Base-by-base conservation (phyloP, 176 grass and related monocot genomes). In the Pontederia crassipes region DNA sequence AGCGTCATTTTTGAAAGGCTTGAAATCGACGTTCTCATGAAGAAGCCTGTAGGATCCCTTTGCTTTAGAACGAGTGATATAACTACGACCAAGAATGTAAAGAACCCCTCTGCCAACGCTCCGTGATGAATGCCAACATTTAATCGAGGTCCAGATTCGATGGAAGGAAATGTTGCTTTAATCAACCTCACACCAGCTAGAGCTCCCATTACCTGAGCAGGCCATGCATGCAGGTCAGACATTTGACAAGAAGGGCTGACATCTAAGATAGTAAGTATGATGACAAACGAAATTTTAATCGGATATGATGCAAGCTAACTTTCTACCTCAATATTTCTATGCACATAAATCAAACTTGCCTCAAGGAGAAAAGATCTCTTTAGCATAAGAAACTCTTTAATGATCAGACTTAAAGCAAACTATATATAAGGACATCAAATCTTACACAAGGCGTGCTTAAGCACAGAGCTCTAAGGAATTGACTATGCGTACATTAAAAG, bases 11-110 rank as follows among this genome's bases (percentile, higher is more conserved):
- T 92, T 48, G 76, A 86, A 45, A 98, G 73, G 70, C 81, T 98
- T 3, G 65, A 74, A 60, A 98, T 92, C 93, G 87, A 98, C 76
- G 87, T 98, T 61, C 86, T 85, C 73, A 92, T 78, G 72, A 98
- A 89, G 84, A 98, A 98, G 58, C 81, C 84, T 29, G 81, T 78
- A 60, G 81, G 74, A 28, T 83, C 83, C 15, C 83, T 92, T 45
- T 88, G 87, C 80, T 91, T 92, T 56, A 98, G 71, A 15, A 52
- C 83, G 45, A 79, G 55, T 3, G 93, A 98, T 9, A 88, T 84
- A 67, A 92, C 81, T 52, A 98, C 84, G 15, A 98, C 69, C 75
- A 82, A 73, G 40, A 98, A 92, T 54, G 93, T 98, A 10, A 85
- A 78, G 28, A 98, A 57, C 17, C 87, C 93, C 85, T 98, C 93